phyloP scores from a whole-genome alignment of 1,139 yeast species.

The Nematodospora anomalae region DNA sequence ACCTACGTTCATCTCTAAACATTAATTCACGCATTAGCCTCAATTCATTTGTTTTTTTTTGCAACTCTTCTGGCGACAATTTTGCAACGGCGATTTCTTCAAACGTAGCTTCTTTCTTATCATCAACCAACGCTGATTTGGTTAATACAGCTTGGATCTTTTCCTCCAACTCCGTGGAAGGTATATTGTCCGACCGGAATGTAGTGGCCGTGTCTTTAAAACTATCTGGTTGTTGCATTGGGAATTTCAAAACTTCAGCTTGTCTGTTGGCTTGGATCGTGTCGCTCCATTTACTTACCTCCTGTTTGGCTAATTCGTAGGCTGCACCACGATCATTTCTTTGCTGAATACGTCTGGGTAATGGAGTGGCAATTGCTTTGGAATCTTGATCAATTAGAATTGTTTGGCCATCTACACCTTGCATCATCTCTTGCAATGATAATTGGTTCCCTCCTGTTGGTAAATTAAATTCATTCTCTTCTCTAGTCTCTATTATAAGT shows the following conservation, averaged over 20 bases:
- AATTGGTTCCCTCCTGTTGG: slow-evolving; percentile 62
- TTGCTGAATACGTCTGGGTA: slow-evolving; percentile 82
- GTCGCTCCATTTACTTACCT: slow-evolving; percentile 86
- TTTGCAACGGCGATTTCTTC: slow-evolving; percentile 87
- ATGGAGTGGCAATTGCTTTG: slow-evolving; percentile 70
- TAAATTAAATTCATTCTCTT: slow-evolving; percentile 71
- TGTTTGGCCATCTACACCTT: slow-evolving; percentile 55
- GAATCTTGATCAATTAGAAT: slow-evolving; percentile 48
- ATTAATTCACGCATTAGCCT: slow-evolving; percentile 91
- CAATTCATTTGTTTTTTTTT: slow-evolving; percentile 75
- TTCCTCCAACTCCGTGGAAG: slow-evolving; percentile 64
- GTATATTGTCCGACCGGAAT: slow-evolving; percentile 46
- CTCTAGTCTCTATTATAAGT: slow-evolving; percentile 51
- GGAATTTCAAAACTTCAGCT: slow-evolving; percentile 83
- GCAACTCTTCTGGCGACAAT: slow-evolving; percentile 76
- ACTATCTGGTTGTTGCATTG: slow-evolving; percentile 49
- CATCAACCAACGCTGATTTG: slow-evolving; percentile 69
- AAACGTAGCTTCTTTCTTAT: slow-evolving; percentile 73
- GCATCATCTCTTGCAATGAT: slow-evolving; percentile 74
- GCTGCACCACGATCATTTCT: slow-evolving; percentile 90
- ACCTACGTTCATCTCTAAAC: slow-evolving; percentile 92
- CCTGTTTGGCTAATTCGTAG: slow-evolving; percentile 81
- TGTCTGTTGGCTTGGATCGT: slow-evolving; percentile 74
- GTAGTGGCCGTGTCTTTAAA: slow-evolving; percentile 53
- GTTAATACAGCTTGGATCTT: slow-evolving; percentile 62